Base-by-base conservation (phyloP, 2,329 filamentous ascomycete genomes). In the Fusarium proliferatum region DNA sequence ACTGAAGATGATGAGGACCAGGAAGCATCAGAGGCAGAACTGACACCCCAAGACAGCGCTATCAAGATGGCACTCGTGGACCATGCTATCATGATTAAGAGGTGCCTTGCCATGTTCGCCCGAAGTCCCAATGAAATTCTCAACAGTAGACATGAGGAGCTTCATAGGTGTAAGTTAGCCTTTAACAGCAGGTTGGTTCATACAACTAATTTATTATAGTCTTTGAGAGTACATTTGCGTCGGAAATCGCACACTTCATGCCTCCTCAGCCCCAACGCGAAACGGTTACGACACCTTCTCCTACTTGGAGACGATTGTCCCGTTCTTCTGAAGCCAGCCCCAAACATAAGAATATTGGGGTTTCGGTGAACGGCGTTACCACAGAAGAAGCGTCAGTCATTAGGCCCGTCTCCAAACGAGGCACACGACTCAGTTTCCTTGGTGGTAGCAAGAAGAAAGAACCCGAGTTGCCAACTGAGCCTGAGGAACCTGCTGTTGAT, bases 11-110 rank as follows among this genome's bases (percentile, higher is more conserved):
- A 82, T 11, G 83, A 82, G 7, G 83, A 85, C 34, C 85, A 86
- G 5, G 85, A 86, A 33, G 38, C 11, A 36, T 80, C 83, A 5
- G 84, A 88, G 51, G 81, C 86, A 28, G 85, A 90, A 69, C 80
- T 90, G 8, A 83, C 85, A 28, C 85, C 88, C 0, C 87, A 95
- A 76, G 92, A 97, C 73, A 94, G 89, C 55, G 94, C 95, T 3
- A 90, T 98, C 73, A 93, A 92, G 78, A 93, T 95, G 80, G 93
- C 94, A 2, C 87, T 98, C 36, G 88, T 97, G 46, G 96, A 98
- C 78, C 95, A 98, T 81, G 94, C 94, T 6, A 88, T 97, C 67
- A 92, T 94, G 81, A 91, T 98, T 77, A 95, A 96, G 84, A 91
- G 94, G 72, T 96, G 94, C 77, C 83, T 98, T 71, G 86, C 86